A percentile compares a stretch with the other conserved stretches of the same genome.
These are phyloP conservation scores for Blastobotrys chiropterorum DNA, from an alignment of 805 yeast genomes.

Conservation along the genomic window DNA sequence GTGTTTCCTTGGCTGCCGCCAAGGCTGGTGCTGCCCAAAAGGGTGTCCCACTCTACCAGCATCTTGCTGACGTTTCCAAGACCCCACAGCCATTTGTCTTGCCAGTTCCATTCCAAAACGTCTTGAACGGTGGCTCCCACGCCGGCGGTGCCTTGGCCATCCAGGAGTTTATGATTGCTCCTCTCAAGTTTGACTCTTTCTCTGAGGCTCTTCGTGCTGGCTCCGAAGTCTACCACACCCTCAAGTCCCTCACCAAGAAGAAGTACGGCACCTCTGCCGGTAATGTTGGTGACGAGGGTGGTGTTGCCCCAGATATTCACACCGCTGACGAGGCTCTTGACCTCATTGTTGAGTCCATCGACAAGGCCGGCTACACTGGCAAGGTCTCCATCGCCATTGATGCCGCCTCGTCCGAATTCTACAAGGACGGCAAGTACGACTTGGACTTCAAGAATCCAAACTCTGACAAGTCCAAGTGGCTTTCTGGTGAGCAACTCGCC, in stretches of 20 bases:
- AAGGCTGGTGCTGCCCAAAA: slow-evolving; percentile 98
- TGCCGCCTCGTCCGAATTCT: slow-evolving; percentile 97
- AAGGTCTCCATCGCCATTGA: slow-evolving; percentile 88
- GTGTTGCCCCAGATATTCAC: slow-evolving; percentile 97
- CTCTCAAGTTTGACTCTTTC: slow-evolving; percentile 84
- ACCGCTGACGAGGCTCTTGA: slow-evolving; percentile 97
- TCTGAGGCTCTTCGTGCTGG: slow-evolving; percentile 96
- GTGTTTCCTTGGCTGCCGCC: slow-evolving; percentile 96
- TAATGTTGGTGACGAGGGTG: slow-evolving; percentile 99
- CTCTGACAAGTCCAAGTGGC: slow-evolving; percentile 85
- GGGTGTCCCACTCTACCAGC: slow-evolving; percentile 87
- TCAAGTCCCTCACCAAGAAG: slow-evolving; percentile 89
- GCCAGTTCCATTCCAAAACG: slow-evolving; percentile 99
- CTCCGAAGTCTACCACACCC: slow-evolving; percentile 95
- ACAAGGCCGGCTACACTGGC: slow-evolving; percentile 93
- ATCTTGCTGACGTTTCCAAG: slow-evolving; percentile 74
- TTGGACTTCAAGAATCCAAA: slow-evolving; percentile 97
- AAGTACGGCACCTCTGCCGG: slow-evolving; percentile 97
- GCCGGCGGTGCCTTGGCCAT: slow-evolving; percentile 99
- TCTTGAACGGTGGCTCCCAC: slow-evolving; percentile 98
- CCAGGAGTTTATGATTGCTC: slow-evolving; percentile 99
- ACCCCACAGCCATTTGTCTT: slow-evolving; percentile 80
- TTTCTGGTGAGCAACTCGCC: slow-evolving; percentile 82
- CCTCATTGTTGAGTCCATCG: slow-evolving; percentile 84
- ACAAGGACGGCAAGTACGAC: slow-evolving; percentile 94